phyloP scores from a whole-genome alignment of 176 grass and related monocot genomes.

The Ampelocalamus luodianensis region DNA sequence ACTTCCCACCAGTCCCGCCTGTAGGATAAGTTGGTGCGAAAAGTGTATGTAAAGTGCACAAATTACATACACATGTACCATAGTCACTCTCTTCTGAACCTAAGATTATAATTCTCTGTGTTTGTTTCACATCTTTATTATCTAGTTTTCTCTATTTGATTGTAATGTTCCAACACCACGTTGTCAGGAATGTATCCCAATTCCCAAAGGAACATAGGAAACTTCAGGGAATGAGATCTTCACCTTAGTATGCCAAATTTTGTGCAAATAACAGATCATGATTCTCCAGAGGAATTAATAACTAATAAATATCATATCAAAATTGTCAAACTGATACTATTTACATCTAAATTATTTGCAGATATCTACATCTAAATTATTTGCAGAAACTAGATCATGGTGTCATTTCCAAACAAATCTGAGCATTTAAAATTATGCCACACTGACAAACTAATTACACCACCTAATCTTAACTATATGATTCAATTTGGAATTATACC shows the following conservation, averaged over 20 bases:
- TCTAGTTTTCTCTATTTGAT: background rate
- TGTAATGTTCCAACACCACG: background rate
- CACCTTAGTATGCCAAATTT: background rate
- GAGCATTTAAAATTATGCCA: background rate
- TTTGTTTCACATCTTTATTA: background rate
- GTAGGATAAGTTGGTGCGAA: background rate
- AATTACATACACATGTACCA: background rate
- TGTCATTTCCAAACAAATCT: constrained; percentile 14
- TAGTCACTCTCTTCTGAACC: constrained; percentile 13
- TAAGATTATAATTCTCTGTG: background rate
- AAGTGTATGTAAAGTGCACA: background rate
- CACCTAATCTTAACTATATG: constrained; percentile 13
- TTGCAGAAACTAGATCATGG: background rate
- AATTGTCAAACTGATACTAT: background rate
- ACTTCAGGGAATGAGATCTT: background rate
- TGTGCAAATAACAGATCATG: background rate
- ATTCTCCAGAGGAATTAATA: background rate
- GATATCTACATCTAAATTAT: background rate
- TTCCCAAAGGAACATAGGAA: background rate
- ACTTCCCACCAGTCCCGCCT: background rate
- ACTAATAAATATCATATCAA: background rate
- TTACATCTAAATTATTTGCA: background rate
- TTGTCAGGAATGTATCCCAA: constrained; percentile 14
- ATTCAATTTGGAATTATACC: background rate
- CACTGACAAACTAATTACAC: background rate